A percentile compares a stretch with the other conserved stretches of the same genome.
phyloP scores from a whole-genome alignment of 2,329 filamentous ascomycete genomes.

The Cladosporium sp. region DNA sequence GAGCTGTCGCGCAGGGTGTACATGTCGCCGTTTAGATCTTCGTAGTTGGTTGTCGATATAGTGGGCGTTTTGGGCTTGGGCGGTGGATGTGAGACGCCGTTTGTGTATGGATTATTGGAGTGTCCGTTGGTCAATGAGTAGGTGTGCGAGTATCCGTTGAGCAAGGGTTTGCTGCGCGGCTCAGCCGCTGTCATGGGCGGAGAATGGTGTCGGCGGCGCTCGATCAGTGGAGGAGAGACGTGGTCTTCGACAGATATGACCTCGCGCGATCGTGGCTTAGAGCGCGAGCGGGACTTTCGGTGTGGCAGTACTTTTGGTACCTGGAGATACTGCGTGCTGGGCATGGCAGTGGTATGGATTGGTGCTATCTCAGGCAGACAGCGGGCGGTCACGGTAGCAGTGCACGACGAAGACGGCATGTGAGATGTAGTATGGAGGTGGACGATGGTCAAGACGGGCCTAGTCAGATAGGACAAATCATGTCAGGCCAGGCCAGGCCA shows the following conservation, averaged over 20 bases:
- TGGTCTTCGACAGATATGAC: conserved; percentile 19
- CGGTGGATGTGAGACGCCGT: conserved; percentile 5
- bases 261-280: conserved; percentile 24
- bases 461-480: not conserved
- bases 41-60: conserved; percentile 22
- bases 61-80: conserved; percentile 12
- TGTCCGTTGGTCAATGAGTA: conserved; percentile 7
- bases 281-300: conserved; percentile 30
- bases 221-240: conserved; percentile 18
- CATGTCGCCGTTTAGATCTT: conserved; percentile 31
- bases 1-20: conserved; percentile 28
- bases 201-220: conserved; percentile 20
- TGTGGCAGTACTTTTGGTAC: conserved; percentile 33
- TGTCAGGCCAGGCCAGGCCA: not conserved
- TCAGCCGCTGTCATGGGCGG: conserved; percentile 17
- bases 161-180: conserved; percentile 10
- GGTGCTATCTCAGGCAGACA: not conserved
- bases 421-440: not conserved
- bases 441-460: not conserved
- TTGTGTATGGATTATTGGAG: conserved; percentile 15
- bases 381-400: not conserved
- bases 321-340: conserved; percentile 32
- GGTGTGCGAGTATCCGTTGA: conserved; percentile 1
- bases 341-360: conserved; percentile 15
- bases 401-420: not conserved